Evolutionary conservation across 768 basidiomycete species (phyloP).

Genomic region (Lactarius pseudohatsudake): DNA sequence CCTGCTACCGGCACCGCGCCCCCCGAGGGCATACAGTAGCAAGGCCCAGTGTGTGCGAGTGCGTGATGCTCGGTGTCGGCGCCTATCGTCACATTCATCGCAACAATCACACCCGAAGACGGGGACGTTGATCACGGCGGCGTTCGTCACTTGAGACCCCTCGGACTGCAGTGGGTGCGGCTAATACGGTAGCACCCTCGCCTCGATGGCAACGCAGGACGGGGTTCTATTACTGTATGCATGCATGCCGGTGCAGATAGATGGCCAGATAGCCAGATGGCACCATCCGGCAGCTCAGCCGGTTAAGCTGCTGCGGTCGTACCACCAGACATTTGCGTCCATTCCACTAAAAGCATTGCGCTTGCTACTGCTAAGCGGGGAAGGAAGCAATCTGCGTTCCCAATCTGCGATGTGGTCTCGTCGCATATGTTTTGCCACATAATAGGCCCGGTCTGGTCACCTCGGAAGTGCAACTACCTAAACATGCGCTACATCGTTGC

Average conservation of each 20-base stretch:
- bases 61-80: no score
- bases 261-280: no score
- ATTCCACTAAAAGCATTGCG: not conserved
- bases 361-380: not conserved
- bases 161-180: not conserved
- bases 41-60: no score
- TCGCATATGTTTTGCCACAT: not conserved
- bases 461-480: no score
- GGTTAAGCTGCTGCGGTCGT: no score
- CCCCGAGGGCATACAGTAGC: not conserved
- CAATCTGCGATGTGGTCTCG: not conserved
- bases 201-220: not conserved
- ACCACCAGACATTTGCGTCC: no score
- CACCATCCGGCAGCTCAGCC: no score
- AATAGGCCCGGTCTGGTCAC: no score
- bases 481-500: no score
- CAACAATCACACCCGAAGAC: not conserved
- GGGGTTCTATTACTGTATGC: not conserved
- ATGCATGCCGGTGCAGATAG: not conserved
- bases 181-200: not conserved
- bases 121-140: not conserved
- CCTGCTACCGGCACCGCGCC: not conserved
- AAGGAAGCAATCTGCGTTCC: not conserved
- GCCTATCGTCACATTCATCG: not conserved
- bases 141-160: not conserved